Evolutionary conservation across 2,329 filamentous ascomycete species (phyloP).

Genomic region (Tolypocladium amazonense): DNA sequence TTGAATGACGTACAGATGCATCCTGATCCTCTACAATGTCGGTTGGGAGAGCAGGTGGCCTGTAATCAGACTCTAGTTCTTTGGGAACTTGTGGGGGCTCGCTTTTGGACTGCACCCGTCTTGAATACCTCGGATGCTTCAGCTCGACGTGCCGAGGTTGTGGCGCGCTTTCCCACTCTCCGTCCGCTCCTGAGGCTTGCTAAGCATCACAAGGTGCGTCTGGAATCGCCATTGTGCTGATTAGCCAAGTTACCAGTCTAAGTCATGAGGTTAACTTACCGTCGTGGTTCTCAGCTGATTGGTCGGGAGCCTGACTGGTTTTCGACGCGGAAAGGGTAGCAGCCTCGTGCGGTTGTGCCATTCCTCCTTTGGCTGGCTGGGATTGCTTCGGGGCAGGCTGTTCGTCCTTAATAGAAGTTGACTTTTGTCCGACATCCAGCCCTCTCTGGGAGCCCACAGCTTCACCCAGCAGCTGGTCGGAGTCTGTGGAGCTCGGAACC

Average conservation of each 20-base stretch:
- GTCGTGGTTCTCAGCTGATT: background rate
- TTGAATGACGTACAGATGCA: slow-evolving; percentile 4
- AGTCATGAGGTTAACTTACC: slow-evolving; percentile 5
- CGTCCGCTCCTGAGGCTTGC: slow-evolving; percentile 10
- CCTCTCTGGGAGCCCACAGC: slow-evolving; percentile 8
- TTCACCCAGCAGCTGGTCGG: slow-evolving; percentile 19
- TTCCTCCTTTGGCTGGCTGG: background rate
- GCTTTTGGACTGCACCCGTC: slow-evolving; percentile 36
- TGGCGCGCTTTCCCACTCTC: slow-evolving; percentile 3
- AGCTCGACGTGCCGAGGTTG: slow-evolving; percentile 9
- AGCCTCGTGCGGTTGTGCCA: background rate
- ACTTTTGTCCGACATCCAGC: background rate
- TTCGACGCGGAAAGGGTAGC: background rate
- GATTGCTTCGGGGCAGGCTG: background rate
- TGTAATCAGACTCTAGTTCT: slow-evolving; percentile 7
- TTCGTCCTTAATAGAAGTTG: background rate
- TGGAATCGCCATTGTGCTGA: slow-evolving; percentile 6
- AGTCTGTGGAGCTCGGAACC: background rate
- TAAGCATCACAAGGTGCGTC: slow-evolving; percentile 9
- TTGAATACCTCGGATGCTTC: slow-evolving; percentile 27
- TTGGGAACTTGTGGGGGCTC: slow-evolving; percentile 24
- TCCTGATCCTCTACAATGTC: background rate
- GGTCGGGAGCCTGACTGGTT: background rate
- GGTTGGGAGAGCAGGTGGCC: background rate
- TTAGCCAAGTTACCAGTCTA: background rate